Base-by-base conservation (phyloP, 2,329 filamentous ascomycete genomes). In the Penicillium sp. region DNA sequence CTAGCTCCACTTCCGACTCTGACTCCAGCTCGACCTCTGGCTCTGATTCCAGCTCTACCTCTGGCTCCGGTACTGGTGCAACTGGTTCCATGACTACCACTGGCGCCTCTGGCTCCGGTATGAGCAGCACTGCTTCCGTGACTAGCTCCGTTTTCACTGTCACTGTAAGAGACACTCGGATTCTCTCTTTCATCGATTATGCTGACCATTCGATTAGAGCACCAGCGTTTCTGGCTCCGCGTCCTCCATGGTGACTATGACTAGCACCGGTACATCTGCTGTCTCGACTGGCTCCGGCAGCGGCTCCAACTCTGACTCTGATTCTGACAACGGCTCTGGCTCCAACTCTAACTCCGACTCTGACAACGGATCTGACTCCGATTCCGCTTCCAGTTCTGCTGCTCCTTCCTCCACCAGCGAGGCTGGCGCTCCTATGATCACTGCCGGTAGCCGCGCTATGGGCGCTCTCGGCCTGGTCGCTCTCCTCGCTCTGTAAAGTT, bases 391-490 rank as follows among this genome's bases (percentile, higher is more conserved):
- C 29, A 51, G 52, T 43, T 36, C 57, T 47, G 58, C 56, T 51
- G 51, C 58, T 11, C 48, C 61, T 9, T 14, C 18, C 18, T 26
- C 60, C n/a, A 27, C 61, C 38, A 58, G 56, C 11, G 43, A 50
- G 5, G 59, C 47, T 30, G 70, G 64, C 52, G 67, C 70, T 51
- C 61, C 65, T 47, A 67, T 68, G 53, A 63, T 69, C 38, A 67
- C 67, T 19, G 50, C 67, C 38, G 66, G 69, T 48, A 67, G 60
- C 39, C 69, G 68, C 53, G 68, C 67, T 39, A 66, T 69, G 30
- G 76, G 76, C 50, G 66, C 69, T 43, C 67, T 75, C 34, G 76
- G 76, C 58, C 61, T 79, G 32, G 74, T 71, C 51, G 76, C 74
- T 51, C 59, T 77, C 50, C 61, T 77, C 51, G 63, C 72, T 27